phyloP scores from a whole-genome alignment of 164 flowering plant species.

The Magnolia kwangsiensis region DNA sequence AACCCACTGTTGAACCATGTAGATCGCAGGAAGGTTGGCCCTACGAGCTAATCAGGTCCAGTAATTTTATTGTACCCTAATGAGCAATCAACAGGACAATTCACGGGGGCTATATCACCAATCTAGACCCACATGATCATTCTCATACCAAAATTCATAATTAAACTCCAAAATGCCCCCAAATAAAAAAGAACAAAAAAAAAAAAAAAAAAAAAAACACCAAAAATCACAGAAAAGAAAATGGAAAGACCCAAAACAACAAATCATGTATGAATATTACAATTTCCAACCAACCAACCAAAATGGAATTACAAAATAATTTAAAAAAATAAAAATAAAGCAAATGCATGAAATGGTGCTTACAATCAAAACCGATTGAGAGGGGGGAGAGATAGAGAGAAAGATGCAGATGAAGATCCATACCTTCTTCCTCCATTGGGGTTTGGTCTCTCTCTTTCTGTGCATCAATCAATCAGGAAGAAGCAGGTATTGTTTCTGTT shows the following conservation, averaged over 20 bases:
- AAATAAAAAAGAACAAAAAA: neutral
- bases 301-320: neutral
- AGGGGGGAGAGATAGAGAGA: neutral
- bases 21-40: too few species aligned
- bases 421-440: neutral
- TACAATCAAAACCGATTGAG: neutral
- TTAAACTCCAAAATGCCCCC: too few species aligned
- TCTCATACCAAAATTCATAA: too few species aligned
- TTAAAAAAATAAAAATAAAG: too few species aligned
- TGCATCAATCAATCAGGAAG: neutral
- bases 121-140: too few species aligned
- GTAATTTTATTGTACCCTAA: too few species aligned
- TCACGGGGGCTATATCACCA: too few species aligned
- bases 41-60: too few species aligned
- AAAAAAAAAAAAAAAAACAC: too few species aligned
- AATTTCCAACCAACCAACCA: neutral
- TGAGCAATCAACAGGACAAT: too few species aligned
- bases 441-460: neutral
- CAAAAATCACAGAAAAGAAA: too few species aligned
- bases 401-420: neutral
- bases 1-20: too few species aligned
- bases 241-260: neutral
- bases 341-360: neutral
- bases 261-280: neutral
- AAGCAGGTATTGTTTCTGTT: neutral